Percentiles rank a stretch among this genome's conserved stretches.
These are phyloP conservation scores for Cystobasidiaceae sp. DNA, from an alignment of 1,284 basidiomycete genomes.

Conservation along the genomic window DNA sequence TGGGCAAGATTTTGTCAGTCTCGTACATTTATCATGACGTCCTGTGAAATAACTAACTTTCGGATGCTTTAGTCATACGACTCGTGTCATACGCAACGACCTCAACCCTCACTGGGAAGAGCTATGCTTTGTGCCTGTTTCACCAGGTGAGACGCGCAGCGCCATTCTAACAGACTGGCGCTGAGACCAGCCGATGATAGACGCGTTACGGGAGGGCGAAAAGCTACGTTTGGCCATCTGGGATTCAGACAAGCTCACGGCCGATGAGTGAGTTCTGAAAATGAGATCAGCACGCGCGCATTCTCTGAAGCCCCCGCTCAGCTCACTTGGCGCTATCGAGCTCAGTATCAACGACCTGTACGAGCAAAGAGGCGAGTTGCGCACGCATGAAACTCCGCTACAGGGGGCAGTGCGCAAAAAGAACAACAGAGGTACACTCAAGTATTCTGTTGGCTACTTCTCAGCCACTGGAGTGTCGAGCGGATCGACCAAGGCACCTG, in stretches of 20 bases:
- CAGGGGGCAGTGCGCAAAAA: background rate
- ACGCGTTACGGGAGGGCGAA: constrained; percentile 23
- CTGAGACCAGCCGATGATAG: no score
- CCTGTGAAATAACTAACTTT: background rate
- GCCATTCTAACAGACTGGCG: no score
- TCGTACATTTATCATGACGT: background rate
- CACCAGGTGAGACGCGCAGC: constrained; percentile 16
- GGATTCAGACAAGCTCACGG: constrained; percentile 25
- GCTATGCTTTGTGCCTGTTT: constrained; percentile 13
- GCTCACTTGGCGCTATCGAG: constrained; percentile 7
- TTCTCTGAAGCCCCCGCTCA: background rate
- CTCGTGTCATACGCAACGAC: constrained; percentile 26
- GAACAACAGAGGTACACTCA: constrained; percentile 10
- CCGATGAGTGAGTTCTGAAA: constrained; percentile 12
- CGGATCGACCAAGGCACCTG: constrained; percentile 9
- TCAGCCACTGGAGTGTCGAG: background rate
- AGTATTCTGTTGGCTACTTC: constrained; percentile 20
- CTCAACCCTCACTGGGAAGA: constrained; percentile 31
- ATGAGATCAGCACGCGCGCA: background rate
- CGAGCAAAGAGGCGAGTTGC: constrained; percentile 8
- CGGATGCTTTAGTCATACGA: background rate
- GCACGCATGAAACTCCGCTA: background rate
- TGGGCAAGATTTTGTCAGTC: constrained; percentile 18
- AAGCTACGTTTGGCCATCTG: constrained; percentile 1
- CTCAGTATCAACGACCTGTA: constrained; percentile 14